These are phyloP conservation scores for Mycena epipterygia DNA, from an alignment of 768 basidiomycete species.

Conservation along the genomic window DNA sequence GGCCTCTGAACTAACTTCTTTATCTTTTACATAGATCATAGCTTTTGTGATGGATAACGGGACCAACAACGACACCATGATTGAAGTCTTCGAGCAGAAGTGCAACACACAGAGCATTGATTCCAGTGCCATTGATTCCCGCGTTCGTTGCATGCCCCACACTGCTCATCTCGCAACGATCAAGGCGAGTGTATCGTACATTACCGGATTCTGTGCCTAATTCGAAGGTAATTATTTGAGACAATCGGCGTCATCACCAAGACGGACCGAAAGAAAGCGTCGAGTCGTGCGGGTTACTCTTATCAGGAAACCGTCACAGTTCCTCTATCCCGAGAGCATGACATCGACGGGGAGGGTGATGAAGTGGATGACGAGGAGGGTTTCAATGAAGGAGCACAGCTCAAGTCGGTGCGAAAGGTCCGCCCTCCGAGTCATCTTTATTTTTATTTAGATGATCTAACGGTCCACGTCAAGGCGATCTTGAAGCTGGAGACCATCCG, in stretches of 20 bases:
- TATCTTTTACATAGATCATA: too few relatives aligned
- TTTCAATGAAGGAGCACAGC: too few relatives aligned
- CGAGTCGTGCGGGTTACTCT: not conserved
- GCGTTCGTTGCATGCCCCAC: slow-evolving; percentile 14
- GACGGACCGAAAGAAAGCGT: not conserved
- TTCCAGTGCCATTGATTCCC: not conserved
- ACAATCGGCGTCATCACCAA: not conserved
- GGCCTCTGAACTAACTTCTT: too few relatives aligned
- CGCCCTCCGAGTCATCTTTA: too few relatives aligned
- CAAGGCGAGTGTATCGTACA: not conserved
- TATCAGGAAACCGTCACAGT: not conserved
- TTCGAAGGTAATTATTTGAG: not conserved
- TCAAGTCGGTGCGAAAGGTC: too few relatives aligned
- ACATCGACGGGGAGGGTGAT: not conserved
- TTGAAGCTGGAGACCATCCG: too few relatives aligned
- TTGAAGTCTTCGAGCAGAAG: not conserved
- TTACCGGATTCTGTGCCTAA: too few relatives aligned
- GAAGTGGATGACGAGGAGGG: not conserved
- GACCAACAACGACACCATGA: slow-evolving; percentile 16
- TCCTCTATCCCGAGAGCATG: not conserved
- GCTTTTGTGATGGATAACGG: too few relatives aligned
- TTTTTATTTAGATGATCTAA: too few relatives aligned
- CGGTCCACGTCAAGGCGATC: too few relatives aligned
- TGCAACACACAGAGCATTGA: not conserved
- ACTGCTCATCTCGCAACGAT: not conserved